These are phyloP conservation scores for rapeseed (Brassica napus) DNA, from an alignment of 345 rosid species.

Conservation along the genomic window Da-Ae NC_063443.1:13372001-13372500, in stretches of 20 bases:
- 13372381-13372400: conserved; percentile 98
- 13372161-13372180: conserved; percentile 96
- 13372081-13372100: conserved; percentile 71
- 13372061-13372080: conserved; percentile 96
- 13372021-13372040: conserved; percentile 67
- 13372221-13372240: not conserved
- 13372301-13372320: conserved; percentile 76
- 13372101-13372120: conserved; percentile 77
- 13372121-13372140: conserved; percentile 89
- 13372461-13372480: not conserved
- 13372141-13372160: conserved; percentile 80
- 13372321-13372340: conserved; percentile 86
- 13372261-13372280: not conserved
- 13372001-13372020: conserved; percentile 12
- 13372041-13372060: conserved; percentile 89
- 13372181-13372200: conserved; percentile 52
- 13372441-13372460: not conserved
- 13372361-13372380: conserved; percentile 75
- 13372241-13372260: not conserved
- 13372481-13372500: conserved; percentile 3
- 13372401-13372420: not conserved
- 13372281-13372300: conserved; percentile 78
- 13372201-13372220: not conserved
- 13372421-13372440: not conserved
- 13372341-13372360: conserved; percentile 79